Base-by-base conservation (phyloP, 108 stramenopile species). In the Heterococcus sp. region DNA sequence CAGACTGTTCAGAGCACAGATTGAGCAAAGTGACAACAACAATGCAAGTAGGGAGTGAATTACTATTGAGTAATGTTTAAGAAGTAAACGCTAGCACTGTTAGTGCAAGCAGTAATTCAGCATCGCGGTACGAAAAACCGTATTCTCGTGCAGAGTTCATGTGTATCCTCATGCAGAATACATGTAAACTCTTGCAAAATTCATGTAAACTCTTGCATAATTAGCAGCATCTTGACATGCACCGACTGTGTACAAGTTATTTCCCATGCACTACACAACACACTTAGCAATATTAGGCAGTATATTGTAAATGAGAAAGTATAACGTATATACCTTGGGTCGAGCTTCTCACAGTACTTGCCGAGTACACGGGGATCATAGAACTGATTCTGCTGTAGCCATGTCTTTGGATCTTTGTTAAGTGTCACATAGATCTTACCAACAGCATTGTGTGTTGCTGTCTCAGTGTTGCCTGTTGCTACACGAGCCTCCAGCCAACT, bases 371-470 rank as follows among this genome's bases (percentile, higher is more conserved):
- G 78, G 27, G 99, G 96, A 77, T 99, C 97, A 91, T 99, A 99
- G 84, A 98, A 99, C 95, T 97, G 97, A 91, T 99, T 98, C 93
- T 98, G 98, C 34, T 92, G 78, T 82, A 99, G 88, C 90, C 97
- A 99, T 26, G 93, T 90, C 87, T 94, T 93, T 8, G 99, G 97
- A 78, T 99, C 99, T 73, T 93, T 92, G 90, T 99, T 99, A 75
- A 97, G 89, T 32, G 96, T 96, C 65, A 99, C 94, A 92, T 98
- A 98, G 89, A 99, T 99, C 96, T 99, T 99, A 81, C 99, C 99
- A 35, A 99, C 92, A 58, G 97, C 96, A 75, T 99, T 98, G 94
- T 99, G 99, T 21, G 96, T 97, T 68, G 95, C 96, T 67, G 95
- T 92, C 87, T 99, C 97, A 2, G 95, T 97, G 87, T 97, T 96